A percentile compares a stretch with the other conserved stretches of the same genome.
These are phyloP conservation scores for Colletotrichum sansevieriae DNA, from an alignment of 2,329 filamentous ascomycete genomes.

Conservation along the genomic window DNA sequence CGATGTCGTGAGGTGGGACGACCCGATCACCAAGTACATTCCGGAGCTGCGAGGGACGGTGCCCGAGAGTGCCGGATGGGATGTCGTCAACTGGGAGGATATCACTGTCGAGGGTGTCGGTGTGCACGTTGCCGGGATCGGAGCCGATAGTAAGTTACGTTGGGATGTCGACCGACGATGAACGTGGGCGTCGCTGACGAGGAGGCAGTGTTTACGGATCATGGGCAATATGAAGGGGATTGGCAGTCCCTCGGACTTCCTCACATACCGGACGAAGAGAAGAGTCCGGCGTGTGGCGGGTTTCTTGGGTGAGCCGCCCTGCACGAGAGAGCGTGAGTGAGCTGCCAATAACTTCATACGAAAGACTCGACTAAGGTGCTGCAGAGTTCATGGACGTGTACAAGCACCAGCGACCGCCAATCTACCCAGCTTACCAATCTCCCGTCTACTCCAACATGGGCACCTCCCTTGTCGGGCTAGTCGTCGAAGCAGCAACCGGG, in stretches of 20 bases:
- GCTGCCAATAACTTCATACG: neutral
- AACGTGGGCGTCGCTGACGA: constrained; percentile 16
- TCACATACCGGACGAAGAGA: constrained; percentile 46
- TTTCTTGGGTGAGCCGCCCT: constrained; percentile 50
- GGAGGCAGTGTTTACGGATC: constrained; percentile 50
- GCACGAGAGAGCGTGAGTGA: constrained; percentile 46
- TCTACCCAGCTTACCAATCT: constrained; percentile 57
- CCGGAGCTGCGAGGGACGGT: constrained; percentile 51
- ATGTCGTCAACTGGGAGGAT: constrained; percentile 59
- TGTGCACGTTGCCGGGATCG: constrained; percentile 60
- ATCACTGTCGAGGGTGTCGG: constrained; percentile 61
- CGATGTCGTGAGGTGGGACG: constrained; percentile 48
- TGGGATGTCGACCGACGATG: neutral
- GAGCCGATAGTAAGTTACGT: constrained; percentile 50
- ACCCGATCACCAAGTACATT: constrained; percentile 60
- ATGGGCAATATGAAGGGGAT: constrained; percentile 46
- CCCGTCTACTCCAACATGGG: constrained; percentile 65
- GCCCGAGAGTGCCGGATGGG: constrained; percentile 46
- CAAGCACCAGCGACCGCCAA: constrained; percentile 50
- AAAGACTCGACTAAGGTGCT: neutral
- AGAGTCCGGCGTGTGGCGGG: constrained; percentile 51
- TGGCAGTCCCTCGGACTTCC: constrained; percentile 52
- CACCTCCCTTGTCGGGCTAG: constrained; percentile 59
- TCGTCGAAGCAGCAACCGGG: constrained; percentile 59
- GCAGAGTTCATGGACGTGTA: constrained; percentile 48